Conservation (phyloP, 2,329 filamentous ascomycete species). For the Kalmusia sp. region DNA sequence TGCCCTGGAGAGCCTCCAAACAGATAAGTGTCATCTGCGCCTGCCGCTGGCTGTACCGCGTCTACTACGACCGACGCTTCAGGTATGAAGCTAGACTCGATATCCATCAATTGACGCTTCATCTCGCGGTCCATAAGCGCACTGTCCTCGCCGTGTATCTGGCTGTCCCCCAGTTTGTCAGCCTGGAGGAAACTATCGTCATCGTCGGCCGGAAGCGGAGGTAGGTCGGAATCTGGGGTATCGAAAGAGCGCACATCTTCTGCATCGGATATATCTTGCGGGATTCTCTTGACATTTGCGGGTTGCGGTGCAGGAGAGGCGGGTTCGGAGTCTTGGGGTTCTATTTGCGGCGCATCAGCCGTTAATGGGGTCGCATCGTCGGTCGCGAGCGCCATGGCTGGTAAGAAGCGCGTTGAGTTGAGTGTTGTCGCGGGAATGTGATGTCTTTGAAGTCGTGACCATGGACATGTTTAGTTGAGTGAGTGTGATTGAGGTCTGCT, state of each 20-base stretch:
- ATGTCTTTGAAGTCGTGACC: slow-evolving; percentile 16
- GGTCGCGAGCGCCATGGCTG: slow-evolving; percentile 30
- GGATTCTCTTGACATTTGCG: slow-evolving; percentile 27
- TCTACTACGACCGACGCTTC: slow-evolving; percentile 53
- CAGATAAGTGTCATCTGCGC: slow-evolving; percentile 56
- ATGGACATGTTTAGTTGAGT: slow-evolving; percentile 32
- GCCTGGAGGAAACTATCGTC: slow-evolving; percentile 48
- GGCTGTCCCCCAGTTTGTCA: slow-evolving; percentile 35
- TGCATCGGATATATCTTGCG: slow-evolving; percentile 32
- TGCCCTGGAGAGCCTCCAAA: slow-evolving; percentile 49
- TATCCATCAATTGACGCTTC: slow-evolving; percentile 65
- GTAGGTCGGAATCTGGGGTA: slow-evolving; percentile 46
- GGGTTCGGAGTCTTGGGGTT: slow-evolving; percentile 18
- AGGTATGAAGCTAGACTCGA: slow-evolving; percentile 69
- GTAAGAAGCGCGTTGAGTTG: slow-evolving; percentile 23
- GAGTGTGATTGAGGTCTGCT: slow-evolving; percentile 10
- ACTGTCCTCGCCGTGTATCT: slow-evolving; percentile 46
- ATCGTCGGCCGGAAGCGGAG: slow-evolving; percentile 48
- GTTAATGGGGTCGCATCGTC: slow-evolving; percentile 27
- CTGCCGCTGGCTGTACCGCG: slow-evolving; percentile 31
- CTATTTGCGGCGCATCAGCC: slow-evolving; percentile 33
- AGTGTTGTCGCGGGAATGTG: slow-evolving; percentile 24
- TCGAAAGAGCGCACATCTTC: slow-evolving; percentile 44
- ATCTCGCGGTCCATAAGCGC: slow-evolving; percentile 65
- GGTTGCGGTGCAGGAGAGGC: slow-evolving; percentile 22